A percentile compares a stretch with the other conserved stretches of the same genome.
Conservation (phyloP, 345 rosid genomes). For the Tarenaya hassleriana region DNA sequence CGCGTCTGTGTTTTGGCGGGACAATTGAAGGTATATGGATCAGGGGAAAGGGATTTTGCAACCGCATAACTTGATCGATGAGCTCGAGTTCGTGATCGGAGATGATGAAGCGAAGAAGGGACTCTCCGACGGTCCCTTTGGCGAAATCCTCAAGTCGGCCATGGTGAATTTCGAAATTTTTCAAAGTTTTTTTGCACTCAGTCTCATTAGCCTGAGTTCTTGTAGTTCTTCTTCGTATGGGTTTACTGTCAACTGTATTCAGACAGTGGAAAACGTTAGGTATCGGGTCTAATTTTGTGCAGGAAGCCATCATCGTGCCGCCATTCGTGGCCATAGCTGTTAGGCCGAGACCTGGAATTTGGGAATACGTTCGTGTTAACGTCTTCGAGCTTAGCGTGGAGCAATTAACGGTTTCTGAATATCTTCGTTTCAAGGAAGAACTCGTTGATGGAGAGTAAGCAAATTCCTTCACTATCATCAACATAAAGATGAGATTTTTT, state of each 20-base stretch:
- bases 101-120: constrained; percentile 43
- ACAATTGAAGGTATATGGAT: constrained; percentile 63
- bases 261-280: background rate
- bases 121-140: constrained; percentile 63
- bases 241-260: background rate
- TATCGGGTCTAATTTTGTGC: constrained; percentile 10
- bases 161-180: constrained; percentile 41
- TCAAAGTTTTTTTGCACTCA: too few relatives aligned
- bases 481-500: background rate
- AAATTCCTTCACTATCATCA: background rate
- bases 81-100: constrained; percentile 51
- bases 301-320: constrained; percentile 96
- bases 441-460: constrained; percentile 75
- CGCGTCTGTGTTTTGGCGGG: constrained; percentile 7
- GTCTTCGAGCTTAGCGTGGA: constrained; percentile 81
- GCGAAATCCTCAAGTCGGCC: constrained; percentile 70
- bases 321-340: constrained; percentile 88
- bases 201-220: too few relatives aligned
- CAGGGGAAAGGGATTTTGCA: constrained; percentile 90
- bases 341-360: constrained; percentile 98
- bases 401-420: constrained; percentile 68
- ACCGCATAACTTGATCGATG: constrained; percentile 85
- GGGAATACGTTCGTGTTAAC: constrained; percentile 96
- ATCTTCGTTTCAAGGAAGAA: constrained; percentile 83
- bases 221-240: too few relatives aligned